phyloP scores from a whole-genome alignment of 2,329 filamentous ascomycete species.

The Metarhizium anisopliae region DNA sequence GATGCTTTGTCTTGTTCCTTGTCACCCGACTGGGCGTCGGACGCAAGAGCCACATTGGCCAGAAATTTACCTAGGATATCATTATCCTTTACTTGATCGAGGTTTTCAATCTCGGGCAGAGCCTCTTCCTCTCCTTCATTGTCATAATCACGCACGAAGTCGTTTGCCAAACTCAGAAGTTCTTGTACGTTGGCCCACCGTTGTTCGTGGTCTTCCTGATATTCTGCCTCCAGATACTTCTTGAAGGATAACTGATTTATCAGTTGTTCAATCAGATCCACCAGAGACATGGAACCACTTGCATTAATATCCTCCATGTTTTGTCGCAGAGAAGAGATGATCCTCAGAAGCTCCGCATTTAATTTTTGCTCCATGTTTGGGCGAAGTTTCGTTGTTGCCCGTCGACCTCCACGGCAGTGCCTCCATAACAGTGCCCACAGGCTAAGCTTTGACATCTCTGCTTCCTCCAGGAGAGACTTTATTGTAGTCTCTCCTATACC shows the following conservation, averaged over 20 bases:
- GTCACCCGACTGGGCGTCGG: constrained; percentile 61
- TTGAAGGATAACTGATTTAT: constrained; percentile 63
- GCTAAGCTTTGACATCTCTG: constrained; percentile 57
- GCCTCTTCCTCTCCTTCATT: constrained; percentile 38
- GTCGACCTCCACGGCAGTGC: constrained; percentile 42
- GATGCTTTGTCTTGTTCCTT: constrained; percentile 46
- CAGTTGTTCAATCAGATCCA: constrained; percentile 41
- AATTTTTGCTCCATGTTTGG: constrained; percentile 44
- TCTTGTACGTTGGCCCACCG: constrained; percentile 88
- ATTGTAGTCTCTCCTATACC: constrained; percentile 74
- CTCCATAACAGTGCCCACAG: constrained; percentile 65
- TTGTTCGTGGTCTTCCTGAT: constrained; percentile 65
- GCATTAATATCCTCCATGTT: constrained; percentile 19
- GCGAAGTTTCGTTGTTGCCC: constrained; percentile 38
- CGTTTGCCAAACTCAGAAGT: constrained; percentile 68
- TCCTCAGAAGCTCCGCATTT: constrained; percentile 38
- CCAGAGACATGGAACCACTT: constrained; percentile 25
- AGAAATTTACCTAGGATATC: constrained; percentile 66
- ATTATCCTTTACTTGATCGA: constrained; percentile 59
- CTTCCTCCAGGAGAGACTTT: constrained; percentile 65
- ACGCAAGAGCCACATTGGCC: constrained; percentile 81
- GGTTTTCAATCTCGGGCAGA: constrained; percentile 59
- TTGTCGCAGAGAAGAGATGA: constrained; percentile 26
- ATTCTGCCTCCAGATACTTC: constrained; percentile 61
- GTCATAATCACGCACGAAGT: constrained; percentile 47